Base-by-base conservation (phyloP, 2,329 filamentous ascomycete species). In the Myriosclerotinia duriaeana region DNA sequence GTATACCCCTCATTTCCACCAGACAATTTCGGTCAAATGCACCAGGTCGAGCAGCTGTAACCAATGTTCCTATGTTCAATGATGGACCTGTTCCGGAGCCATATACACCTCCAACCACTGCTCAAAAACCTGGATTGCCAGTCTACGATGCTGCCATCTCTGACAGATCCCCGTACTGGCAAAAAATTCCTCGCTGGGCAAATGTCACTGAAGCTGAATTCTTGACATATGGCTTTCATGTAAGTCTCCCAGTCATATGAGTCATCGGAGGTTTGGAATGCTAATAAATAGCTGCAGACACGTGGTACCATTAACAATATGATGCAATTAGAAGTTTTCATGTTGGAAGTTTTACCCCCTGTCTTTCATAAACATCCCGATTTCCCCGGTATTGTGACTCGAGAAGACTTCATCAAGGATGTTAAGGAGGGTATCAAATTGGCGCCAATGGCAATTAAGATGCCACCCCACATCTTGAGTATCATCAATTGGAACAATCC, bases 401-500 rank as follows among this genome's bases (percentile, higher is more conserved):
- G 80, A 14, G 78, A 84, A 2, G 80, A 83, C 26, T 84, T 88
- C 66, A 80, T 87, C 58, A 71, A 77, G 2, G 85, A 89, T 74
- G 80, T 87, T 4, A 72, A 80, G 36, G 77, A 78, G 20, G 87
- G 85, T 14, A 80, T 88, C 64, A 79, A 77, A 26, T 73, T 78
- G 6, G 83, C 85, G 0, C 82, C 85, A 2, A 89, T 89, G 87
- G 79, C 85, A 0, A 80, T 87, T 50, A 80, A 85, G 12, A 76
- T 88, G 66, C 87, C 84, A 44, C 87, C 87, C 1, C 85, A 89
- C 69, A 79, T 87, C 5, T 75, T 89, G 40, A 85, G 84, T 68
- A 79, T 81, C 2, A 82, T 87, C 65, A 78, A 89, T 72, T 89
- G 87, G 87, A 72, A 74, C 0, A 80, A 86, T 66, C 84, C 86